phyloP scores from a whole-genome alignment of 768 basidiomycete species.

The Rhizopogon rudus region DNA sequence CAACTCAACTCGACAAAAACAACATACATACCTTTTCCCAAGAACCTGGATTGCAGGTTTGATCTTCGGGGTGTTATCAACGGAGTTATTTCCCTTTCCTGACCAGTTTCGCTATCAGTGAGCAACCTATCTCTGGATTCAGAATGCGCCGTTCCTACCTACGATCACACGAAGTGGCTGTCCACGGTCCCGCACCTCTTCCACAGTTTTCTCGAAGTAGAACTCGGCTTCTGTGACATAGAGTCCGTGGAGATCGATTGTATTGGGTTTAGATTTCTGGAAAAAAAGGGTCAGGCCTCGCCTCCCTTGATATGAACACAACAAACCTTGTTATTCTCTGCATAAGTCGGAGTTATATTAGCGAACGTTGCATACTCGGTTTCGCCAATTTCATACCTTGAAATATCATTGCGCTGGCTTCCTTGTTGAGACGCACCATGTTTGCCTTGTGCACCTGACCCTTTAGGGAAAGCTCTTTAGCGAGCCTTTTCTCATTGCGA shows the following conservation, averaged over 20 bases:
- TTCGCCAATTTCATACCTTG: constrained; percentile 42
- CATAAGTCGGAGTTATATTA: background rate
- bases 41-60: constrained; percentile 83
- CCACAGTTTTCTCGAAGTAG: constrained; percentile 57
- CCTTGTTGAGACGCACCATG: constrained; percentile 68
- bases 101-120: background rate
- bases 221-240: constrained; percentile 86
- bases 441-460: constrained; percentile 71
- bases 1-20: background rate
- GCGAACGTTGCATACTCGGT: background rate
- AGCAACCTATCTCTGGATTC: background rate
- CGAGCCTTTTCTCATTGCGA: constrained; percentile 60
- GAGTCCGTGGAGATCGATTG: constrained; percentile 81
- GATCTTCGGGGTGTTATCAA: constrained; percentile 67
- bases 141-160: constrained; percentile 38
- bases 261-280: constrained; percentile 40
- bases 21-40: constrained; percentile 56
- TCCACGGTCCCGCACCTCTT: constrained; percentile 49
- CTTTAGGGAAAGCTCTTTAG: constrained; percentile 69
- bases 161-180: constrained; percentile 70
- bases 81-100: constrained; percentile 83
- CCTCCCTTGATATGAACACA: background rate
- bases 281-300: background rate
- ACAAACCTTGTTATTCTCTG: constrained; percentile 2
- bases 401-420: constrained; percentile 83